Percentiles rank a stretch among this genome's conserved stretches.
Evolutionary conservation across 2,329 filamentous ascomycete genomes (phyloP).

Genomic region (Neopestalotiopsis sp.): DNA sequence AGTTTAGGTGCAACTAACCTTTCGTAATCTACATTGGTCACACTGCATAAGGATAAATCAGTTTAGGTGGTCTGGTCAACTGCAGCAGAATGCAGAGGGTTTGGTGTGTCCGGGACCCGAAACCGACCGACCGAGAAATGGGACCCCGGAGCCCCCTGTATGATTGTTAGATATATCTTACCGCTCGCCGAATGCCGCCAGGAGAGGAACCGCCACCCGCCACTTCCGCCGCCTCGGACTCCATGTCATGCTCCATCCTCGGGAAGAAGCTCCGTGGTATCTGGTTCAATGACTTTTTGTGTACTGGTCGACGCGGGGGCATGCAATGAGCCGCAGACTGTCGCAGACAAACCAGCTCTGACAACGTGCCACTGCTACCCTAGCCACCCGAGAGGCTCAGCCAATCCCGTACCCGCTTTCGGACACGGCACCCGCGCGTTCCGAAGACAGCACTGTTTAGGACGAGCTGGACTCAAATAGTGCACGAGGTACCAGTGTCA

Average conservation of each 20-base stretch:
- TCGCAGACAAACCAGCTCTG: background rate
- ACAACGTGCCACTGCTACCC: background rate
- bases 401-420: constrained; percentile 16
- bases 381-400: background rate
- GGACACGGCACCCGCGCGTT: constrained; percentile 36
- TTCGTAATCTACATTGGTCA: constrained; percentile 45
- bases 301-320: background rate
- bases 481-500: background rate
- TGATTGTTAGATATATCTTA: constrained; percentile 34
- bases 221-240: constrained; percentile 30
- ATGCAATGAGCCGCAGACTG: background rate
- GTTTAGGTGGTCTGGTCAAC: constrained; percentile 26
- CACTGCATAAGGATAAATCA: constrained; percentile 36
- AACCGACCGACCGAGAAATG: constrained; percentile 35
- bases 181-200: constrained; percentile 45
- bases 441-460: constrained; percentile 38
- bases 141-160: constrained; percentile 22
- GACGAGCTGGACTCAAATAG: background rate
- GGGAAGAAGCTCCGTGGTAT: too few species aligned
- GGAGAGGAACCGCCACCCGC: constrained; percentile 40
- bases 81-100: constrained; percentile 32
- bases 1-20: constrained; percentile 34
- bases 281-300: too few species aligned
- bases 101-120: constrained; percentile 41
- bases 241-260: constrained; percentile 23